Evolutionary conservation across 1,284 basidiomycete genomes (phyloP).

Genomic region (Ganoderma leucocontextum): DNA sequence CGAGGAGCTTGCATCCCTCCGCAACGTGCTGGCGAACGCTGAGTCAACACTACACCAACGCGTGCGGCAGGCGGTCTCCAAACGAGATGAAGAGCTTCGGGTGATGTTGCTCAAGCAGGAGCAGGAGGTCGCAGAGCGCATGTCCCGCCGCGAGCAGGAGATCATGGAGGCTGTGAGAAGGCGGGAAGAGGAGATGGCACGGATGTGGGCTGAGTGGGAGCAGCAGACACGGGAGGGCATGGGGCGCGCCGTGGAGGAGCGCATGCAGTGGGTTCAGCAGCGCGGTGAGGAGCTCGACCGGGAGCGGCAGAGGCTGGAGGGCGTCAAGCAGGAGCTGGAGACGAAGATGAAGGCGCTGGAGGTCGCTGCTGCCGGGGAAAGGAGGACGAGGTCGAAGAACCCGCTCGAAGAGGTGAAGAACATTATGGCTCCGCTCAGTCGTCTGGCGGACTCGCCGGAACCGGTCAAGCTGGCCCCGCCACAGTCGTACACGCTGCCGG

Average conservation of each 20-base stretch:
- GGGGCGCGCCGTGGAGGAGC: conserved; percentile 57
- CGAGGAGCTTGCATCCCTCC: conserved; percentile 61
- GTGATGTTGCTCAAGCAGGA: conserved; percentile 69
- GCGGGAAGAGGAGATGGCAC: conserved; percentile 54
- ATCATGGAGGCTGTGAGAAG: conserved; percentile 61
- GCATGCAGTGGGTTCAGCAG: conserved; percentile 58
- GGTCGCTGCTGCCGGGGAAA: conserved; percentile 35
- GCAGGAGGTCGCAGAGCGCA: conserved; percentile 76
- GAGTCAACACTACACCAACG: conserved; percentile 56
- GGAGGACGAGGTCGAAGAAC: conserved; percentile 60
- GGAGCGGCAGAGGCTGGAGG: conserved; percentile 60
- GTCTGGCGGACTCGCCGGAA: conserved; percentile 45
- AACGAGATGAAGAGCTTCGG: conserved; percentile 76
- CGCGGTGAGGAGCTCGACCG: conserved; percentile 60
- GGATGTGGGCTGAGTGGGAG: conserved; percentile 67
- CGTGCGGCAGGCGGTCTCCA: conserved; percentile 66
- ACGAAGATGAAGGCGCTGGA: conserved; percentile 52
- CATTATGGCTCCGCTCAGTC: conserved; percentile 60
- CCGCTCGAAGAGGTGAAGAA: conserved; percentile 81
- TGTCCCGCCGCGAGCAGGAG: conserved; percentile 72
- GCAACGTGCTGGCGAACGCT: conserved; percentile 48
- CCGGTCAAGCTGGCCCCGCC: conserved; percentile 29
- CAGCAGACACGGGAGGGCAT: conserved; percentile 61
- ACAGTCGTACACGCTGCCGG: conserved; percentile 42
- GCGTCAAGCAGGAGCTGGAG: conserved; percentile 55